These are phyloP conservation scores for Diaporthe australafricana DNA, from an alignment of 2,329 filamentous ascomycete species.

Conservation along the genomic window DNA sequence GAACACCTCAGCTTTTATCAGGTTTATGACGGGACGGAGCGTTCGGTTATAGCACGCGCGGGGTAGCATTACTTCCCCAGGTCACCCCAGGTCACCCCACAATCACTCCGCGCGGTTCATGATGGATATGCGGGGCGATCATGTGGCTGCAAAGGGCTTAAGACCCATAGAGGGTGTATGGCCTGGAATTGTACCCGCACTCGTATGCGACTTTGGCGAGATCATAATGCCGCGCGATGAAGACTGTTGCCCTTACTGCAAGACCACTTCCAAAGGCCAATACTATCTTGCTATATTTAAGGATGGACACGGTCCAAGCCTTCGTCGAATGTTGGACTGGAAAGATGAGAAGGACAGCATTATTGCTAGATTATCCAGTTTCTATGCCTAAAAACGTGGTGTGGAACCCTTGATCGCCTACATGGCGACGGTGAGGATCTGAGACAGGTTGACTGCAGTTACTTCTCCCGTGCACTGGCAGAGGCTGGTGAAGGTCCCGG, in stretches of 20 bases:
- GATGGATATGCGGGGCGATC: neutral
- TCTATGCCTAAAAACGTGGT: neutral
- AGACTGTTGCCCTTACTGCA: neutral
- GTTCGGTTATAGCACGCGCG: too few species aligned
- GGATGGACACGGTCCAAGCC: neutral
- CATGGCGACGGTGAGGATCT: neutral
- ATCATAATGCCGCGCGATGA: neutral
- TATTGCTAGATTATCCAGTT: neutral
- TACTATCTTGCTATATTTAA: neutral
- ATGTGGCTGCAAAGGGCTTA: neutral
- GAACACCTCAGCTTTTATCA: neutral
- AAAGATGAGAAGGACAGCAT: neutral
- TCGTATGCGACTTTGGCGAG: neutral
- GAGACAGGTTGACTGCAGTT: neutral
- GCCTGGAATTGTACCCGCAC: neutral
- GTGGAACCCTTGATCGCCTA: neutral
- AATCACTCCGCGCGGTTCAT: neutral
- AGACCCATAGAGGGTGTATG: neutral
- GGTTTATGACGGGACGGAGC: neutral
- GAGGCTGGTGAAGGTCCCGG: neutral
- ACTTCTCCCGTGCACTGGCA: constrained; percentile 14
- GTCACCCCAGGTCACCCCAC: constrained; percentile 17
- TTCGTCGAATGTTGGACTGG: neutral
- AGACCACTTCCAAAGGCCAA: neutral
- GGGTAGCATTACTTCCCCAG: constrained; percentile 16